Evolutionary conservation across 345 rosid genomes (phyloP).

Genomic region (Eucalyptus tenuipes): DNA sequence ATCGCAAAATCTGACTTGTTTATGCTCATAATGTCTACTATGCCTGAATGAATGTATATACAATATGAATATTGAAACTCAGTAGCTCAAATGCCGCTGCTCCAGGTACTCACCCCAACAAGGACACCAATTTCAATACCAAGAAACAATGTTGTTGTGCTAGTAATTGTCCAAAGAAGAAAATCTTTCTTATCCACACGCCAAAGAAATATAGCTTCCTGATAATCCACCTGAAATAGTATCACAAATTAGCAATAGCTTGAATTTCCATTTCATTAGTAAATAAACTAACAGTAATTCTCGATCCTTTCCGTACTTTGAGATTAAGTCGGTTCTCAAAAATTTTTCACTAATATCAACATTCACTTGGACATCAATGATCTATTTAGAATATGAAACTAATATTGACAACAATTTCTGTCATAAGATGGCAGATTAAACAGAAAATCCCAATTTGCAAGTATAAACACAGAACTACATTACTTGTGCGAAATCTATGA

Average conservation of each 20-base stretch:
- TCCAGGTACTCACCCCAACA: constrained; percentile 63
- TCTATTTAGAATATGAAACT: background rate
- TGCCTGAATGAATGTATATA: background rate
- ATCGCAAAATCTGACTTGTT: background rate
- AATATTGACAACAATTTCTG: background rate
- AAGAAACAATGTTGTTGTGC: constrained; percentile 68
- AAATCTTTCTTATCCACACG: constrained; percentile 91
- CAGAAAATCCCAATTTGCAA: background rate
- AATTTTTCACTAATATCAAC: background rate
- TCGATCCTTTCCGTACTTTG: background rate
- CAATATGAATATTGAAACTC: background rate
- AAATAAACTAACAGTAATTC: background rate
- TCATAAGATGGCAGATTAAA: background rate
- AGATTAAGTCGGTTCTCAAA: background rate
- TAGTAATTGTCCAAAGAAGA: constrained; percentile 88
- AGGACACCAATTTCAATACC: constrained; percentile 98
- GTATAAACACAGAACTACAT: background rate
- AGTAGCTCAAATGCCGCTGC: background rate
- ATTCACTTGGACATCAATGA: background rate
- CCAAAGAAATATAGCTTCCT: constrained; percentile 95
- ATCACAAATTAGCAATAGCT: background rate
- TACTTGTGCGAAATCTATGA: background rate
- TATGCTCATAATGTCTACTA: background rate
- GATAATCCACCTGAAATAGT: constrained; percentile 77
- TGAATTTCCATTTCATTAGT: background rate